A percentile compares a stretch with the other conserved stretches of the same genome.
Conservation (phyloP, 139 green algal species). For the Chlorella sp. region DNA sequence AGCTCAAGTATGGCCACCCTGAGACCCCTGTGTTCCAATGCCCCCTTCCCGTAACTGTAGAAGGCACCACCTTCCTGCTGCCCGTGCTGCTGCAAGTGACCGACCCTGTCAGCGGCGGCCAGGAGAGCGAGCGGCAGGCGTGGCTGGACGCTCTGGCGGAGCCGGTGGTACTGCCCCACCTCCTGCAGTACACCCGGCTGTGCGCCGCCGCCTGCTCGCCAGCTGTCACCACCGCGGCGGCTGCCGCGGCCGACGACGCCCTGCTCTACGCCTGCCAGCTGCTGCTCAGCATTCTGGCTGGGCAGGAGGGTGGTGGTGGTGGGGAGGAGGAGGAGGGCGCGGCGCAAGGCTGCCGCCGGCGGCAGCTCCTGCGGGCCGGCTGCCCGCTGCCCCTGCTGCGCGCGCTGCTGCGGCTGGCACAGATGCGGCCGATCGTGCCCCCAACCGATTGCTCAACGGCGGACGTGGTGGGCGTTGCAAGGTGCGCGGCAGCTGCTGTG, state of each 20-base stretch:
- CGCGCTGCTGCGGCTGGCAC: conserved; percentile 9
- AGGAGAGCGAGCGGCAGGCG: not conserved
- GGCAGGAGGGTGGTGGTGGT: not conserved
- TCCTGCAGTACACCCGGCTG: not conserved
- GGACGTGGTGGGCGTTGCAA: not conserved
- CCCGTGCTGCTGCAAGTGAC: conserved; percentile 38
- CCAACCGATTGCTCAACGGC: not conserved
- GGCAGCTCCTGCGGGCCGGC: not conserved
- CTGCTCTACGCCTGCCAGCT: conserved; percentile 17
- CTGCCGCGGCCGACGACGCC: not conserved
- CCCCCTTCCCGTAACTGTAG: not conserved
- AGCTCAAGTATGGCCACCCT: not conserved
- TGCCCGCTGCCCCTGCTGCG: conserved; percentile 1
- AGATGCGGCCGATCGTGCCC: not conserved
- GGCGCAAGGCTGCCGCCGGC: not conserved
- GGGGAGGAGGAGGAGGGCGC: not conserved
- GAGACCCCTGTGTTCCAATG: too few species aligned
- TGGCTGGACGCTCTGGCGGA: conserved; percentile 17
- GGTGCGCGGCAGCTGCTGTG: not conserved
- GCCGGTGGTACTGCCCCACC: not conserved
- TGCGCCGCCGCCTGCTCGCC: not conserved
- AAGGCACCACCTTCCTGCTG: conserved; percentile 32
- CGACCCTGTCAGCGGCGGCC: not conserved
- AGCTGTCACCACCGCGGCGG: not conserved
- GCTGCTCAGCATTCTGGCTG: not conserved